A percentile compares a stretch with the other conserved stretches of the same genome.
Conservation (phyloP, 169 alveolate genomes). For the Toxoplasma gondii region DNA sequence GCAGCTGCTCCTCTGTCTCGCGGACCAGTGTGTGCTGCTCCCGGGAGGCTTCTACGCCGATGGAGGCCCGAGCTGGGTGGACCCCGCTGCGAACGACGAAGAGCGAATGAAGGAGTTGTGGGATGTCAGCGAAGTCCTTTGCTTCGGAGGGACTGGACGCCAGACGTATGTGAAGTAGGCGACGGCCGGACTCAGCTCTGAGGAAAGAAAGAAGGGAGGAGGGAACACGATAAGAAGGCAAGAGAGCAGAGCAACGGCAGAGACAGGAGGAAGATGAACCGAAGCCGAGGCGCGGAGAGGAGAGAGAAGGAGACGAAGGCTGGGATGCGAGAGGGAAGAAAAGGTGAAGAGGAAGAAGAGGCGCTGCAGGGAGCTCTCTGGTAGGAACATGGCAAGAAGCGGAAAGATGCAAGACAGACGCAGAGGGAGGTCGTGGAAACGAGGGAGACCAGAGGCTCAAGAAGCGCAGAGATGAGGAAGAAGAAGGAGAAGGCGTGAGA, state of each 20-base stretch:
- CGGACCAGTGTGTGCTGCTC: neutral
- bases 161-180: neutral
- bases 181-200: neutral
- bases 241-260: neutral
- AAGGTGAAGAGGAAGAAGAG: neutral
- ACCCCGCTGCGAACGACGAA: neutral
- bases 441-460: neutral
- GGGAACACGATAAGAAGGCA: neutral
- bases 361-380: neutral
- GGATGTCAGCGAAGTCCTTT: conserved; percentile 18
- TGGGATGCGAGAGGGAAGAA: neutral
- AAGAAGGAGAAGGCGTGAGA: neutral
- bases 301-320: neutral
- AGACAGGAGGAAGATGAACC: neutral
- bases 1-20: conserved; percentile 36
- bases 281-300: neutral
- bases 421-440: neutral
- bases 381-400: neutral
- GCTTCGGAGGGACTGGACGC: neutral
- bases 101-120: neutral
- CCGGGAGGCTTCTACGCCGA: conserved; percentile 54
- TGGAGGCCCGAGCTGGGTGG: conserved; percentile 43
- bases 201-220: neutral
- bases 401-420: neutral
- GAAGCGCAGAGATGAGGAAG: neutral